Evolutionary conservation across 306 rosid genomes (phyloP).

Genomic region (Vicia villosa): DNA sequence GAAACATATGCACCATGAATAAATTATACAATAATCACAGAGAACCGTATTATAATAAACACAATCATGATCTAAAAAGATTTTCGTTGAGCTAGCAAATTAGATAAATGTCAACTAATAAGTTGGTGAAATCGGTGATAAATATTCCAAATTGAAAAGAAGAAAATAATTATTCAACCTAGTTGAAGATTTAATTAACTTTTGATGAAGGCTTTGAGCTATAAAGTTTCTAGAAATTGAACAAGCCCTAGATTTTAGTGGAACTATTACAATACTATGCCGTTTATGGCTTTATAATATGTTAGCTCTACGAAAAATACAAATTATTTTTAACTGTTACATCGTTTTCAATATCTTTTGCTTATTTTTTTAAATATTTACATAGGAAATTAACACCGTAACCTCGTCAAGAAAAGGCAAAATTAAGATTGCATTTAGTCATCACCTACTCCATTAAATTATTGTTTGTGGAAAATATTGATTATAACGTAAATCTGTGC

Average conservation of each 20-base stretch:
- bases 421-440: not conserved
- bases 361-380: not conserved
- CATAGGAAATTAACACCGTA: not conserved
- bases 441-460: slow-evolving; percentile 25
- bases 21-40: not conserved
- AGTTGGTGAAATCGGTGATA: slow-evolving; percentile 6
- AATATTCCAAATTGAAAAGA: not conserved
- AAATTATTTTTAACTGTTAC: not conserved
- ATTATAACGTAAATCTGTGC: slow-evolving; percentile 9
- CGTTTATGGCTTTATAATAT: too few species aligned
- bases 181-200: slow-evolving; percentile 8
- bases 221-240: not conserved
- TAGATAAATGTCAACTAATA: slow-evolving; percentile 10
- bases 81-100: slow-evolving; percentile 2
- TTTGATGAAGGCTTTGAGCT: not conserved
- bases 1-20: not conserved
- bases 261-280: not conserved
- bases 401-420: not conserved
- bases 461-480: not conserved
- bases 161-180: not conserved
- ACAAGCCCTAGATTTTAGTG: not conserved
- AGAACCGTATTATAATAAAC: not conserved
- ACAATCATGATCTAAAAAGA: slow-evolving; percentile 2
- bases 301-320: too few species aligned
- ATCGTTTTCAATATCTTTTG: not conserved